Percentiles rank a stretch among this genome's conserved stretches.
Evolutionary conservation across 139 green algal genomes (phyloP).

Genomic region (Picochlorum sp.): DNA sequence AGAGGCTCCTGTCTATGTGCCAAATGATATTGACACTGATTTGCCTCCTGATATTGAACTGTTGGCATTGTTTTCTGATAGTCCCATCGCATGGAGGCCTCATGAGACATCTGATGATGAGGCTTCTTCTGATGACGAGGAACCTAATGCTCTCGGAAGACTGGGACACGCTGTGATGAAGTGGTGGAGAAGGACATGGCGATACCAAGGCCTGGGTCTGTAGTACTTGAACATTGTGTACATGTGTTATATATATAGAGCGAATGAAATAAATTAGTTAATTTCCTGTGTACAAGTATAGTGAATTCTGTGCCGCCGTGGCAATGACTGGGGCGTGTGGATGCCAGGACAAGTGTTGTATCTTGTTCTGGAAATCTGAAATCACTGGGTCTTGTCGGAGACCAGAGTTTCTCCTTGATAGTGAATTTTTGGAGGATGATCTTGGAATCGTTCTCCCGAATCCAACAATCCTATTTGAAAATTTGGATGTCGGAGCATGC

Average conservation of each 20-base stretch:
- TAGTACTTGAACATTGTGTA: background rate
- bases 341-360: slow-evolving; percentile 95
- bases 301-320: slow-evolving; percentile 77
- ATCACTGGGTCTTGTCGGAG: slow-evolving; percentile 24
- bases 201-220: slow-evolving; percentile 23
- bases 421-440: slow-evolving; percentile 10
- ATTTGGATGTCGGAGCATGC: background rate
- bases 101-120: slow-evolving; percentile 1
- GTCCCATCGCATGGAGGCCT: background rate
- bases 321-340: slow-evolving; percentile 84
- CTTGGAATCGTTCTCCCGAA: slow-evolving; percentile 2
- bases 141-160: background rate
- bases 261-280: slow-evolving; percentile 2
- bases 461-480: slow-evolving; percentile 1
- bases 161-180: background rate
- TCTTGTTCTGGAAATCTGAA: slow-evolving; percentile 75
- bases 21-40: slow-evolving; percentile 5
- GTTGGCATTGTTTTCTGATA: slow-evolving; percentile 23
- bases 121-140: background rate
- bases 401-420: background rate
- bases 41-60: slow-evolving; percentile 26
- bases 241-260: background rate
- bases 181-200: slow-evolving; percentile 16
- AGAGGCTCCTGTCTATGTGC: background rate
- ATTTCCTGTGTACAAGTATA: slow-evolving; percentile 81